Evolutionary conservation across 176 grass and related monocot genomes (phyloP).

Genomic region (Otatea glauca): DNA sequence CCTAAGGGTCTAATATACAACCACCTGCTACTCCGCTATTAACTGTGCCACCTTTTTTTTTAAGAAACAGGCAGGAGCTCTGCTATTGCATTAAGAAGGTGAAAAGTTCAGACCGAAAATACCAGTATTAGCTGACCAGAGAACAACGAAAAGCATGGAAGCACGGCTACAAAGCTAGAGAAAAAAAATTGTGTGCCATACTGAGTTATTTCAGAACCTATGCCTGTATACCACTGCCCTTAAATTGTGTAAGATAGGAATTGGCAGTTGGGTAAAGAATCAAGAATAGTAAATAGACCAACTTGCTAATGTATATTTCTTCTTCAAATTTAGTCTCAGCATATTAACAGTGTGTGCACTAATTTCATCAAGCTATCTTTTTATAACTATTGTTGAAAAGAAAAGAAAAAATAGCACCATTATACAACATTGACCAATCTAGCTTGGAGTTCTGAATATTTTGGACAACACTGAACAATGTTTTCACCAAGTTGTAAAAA

Average conservation of each 20-base stretch:
- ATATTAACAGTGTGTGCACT: not conserved
- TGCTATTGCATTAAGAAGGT: not conserved
- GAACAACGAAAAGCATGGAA: not conserved
- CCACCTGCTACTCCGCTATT: not conserved
- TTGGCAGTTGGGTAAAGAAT: not conserved
- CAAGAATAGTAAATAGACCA: not conserved
- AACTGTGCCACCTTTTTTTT: not conserved
- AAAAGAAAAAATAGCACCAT: not conserved
- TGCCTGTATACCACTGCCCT: not conserved
- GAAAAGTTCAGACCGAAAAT: not conserved
- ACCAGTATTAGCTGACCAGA: not conserved
- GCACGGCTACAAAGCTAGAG: not conserved
- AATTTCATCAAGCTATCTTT: not conserved
- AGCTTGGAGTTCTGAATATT: not conserved
- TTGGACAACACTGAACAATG: not conserved
- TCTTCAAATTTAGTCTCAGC: not conserved
- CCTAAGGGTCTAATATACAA: not conserved
- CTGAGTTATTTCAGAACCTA: not conserved
- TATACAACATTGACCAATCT: not conserved
- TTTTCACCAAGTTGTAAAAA: not conserved
- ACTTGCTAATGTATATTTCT: not conserved
- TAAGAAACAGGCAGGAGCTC: not conserved
- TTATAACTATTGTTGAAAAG: not conserved
- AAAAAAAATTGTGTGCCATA: not conserved
- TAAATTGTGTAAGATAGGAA: conserved; percentile 7